Percentiles rank a stretch among this genome's conserved stretches.
phyloP scores from a whole-genome alignment of 306 rosid genomes.

The Sechiopsis laciniata region DNA sequence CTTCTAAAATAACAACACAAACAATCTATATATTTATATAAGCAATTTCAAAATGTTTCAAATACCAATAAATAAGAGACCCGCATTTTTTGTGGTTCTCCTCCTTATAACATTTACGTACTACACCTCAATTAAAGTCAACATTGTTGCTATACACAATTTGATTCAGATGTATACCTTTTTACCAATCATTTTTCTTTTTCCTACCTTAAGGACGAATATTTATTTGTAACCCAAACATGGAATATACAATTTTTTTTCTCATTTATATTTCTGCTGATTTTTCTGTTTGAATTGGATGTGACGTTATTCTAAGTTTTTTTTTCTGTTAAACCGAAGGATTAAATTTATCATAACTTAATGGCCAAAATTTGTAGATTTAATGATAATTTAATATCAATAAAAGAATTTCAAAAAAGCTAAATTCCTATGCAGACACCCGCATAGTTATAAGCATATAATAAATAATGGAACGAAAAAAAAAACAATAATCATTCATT shows the following conservation, averaged over 20 bases:
- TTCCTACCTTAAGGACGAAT: not conserved
- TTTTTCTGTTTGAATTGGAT: not conserved
- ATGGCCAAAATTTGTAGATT: not conserved
- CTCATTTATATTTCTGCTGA: not conserved
- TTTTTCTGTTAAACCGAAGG: too few relatives aligned
- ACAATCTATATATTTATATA: too few relatives aligned
- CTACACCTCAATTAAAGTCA: not conserved
- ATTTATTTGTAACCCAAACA: constrained; percentile 8
- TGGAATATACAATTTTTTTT: not conserved
- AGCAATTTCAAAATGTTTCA: not conserved
- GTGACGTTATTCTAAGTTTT: not conserved
- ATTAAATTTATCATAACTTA: not conserved
- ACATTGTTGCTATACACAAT: too few relatives aligned
- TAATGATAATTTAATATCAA: not conserved
- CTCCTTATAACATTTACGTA: not conserved
- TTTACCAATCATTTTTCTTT: not conserved
- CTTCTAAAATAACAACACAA: not conserved
- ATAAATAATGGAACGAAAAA: too few relatives aligned
- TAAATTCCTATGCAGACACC: too few relatives aligned
- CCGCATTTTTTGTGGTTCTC: constrained; percentile 18
- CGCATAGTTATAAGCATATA: not conserved
- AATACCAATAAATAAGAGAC: constrained; percentile 14
- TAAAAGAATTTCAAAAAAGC: too few relatives aligned
- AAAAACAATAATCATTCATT: too few relatives aligned
- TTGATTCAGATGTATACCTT: not conserved